Percentiles rank a stretch among this genome's conserved stretches.
These are phyloP conservation scores for Blastobotrys serpentis DNA, from an alignment of 1,139 yeast genomes.

Conservation along the genomic window DNA sequence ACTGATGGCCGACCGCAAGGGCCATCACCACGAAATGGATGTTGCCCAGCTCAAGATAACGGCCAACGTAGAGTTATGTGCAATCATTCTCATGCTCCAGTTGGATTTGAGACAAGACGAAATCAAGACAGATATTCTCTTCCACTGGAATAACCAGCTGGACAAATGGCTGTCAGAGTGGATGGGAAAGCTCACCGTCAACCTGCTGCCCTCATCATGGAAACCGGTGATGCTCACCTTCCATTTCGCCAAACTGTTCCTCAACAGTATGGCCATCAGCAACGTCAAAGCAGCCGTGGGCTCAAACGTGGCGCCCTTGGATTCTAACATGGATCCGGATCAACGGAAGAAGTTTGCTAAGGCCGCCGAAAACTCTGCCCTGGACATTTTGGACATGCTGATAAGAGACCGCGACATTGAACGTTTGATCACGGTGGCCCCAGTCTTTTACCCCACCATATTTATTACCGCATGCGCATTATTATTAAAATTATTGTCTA, in stretches of 20 bases:
- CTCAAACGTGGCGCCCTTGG: conserved; percentile 12
- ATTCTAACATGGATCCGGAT: conserved; percentile 16
- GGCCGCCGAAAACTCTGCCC: conserved; percentile 29
- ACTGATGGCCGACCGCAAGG: conserved; percentile 20
- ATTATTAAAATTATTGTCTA: conserved; percentile 26
- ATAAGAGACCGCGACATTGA: conserved; percentile 29
- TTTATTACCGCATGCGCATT: conserved; percentile 30
- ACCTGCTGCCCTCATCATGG: conserved; percentile 28
- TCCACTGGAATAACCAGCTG: conserved; percentile 30
- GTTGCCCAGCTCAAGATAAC: conserved; percentile 28
- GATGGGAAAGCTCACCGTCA: conserved; percentile 29
- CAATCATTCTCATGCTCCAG: conserved; percentile 28
- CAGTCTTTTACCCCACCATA: conserved; percentile 31
- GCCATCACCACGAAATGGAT: conserved; percentile 22
- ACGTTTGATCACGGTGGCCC: conserved; percentile 28
- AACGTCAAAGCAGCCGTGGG: conserved; percentile 12
- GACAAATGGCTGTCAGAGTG: conserved; percentile 31
- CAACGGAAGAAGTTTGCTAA: conserved; percentile 17
- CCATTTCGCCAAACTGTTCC: conserved; percentile 30
- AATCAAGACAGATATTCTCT: conserved; percentile 21
- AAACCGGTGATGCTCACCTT: conserved; percentile 30
- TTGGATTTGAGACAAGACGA: conserved; percentile 23
- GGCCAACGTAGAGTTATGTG: conserved; percentile 31
- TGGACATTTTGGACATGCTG: conserved; percentile 28
- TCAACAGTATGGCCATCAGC: conserved; percentile 21